Evolutionary conservation across 306 rosid species (phyloP).

Genomic region (Glycyrrhiza uralensis): DNA sequence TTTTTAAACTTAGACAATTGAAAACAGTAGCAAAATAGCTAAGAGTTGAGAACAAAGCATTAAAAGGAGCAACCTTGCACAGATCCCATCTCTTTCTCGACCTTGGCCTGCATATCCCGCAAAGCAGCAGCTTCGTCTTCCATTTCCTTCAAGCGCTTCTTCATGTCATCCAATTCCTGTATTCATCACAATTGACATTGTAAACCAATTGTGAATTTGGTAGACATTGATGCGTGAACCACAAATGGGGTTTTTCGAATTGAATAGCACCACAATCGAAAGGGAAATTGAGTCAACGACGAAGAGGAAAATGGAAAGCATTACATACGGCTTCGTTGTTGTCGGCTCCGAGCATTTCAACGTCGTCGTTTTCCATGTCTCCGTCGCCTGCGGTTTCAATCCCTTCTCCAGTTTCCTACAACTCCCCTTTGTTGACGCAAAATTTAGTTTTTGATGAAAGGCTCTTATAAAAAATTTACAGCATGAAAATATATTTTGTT

Average conservation of each 20-base stretch:
- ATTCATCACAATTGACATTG: background rate
- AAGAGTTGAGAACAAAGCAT: background rate
- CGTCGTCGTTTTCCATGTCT: conserved; percentile 51
- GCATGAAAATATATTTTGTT: no score
- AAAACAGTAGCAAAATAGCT: background rate
- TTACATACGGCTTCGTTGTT: conserved; percentile 40
- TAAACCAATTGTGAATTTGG: background rate
- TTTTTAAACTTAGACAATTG: background rate
- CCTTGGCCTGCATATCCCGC: conserved; percentile 76
- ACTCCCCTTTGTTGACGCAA: background rate
- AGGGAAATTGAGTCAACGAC: background rate
- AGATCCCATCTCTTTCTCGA: conserved; percentile 63
- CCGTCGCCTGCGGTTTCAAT: conserved; percentile 7
- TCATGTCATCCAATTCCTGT: conserved; percentile 67
- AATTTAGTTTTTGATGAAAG: no score
- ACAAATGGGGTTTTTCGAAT: conserved; percentile 28
- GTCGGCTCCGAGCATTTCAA: conserved; percentile 47
- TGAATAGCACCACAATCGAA: background rate
- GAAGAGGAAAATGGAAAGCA: background rate
- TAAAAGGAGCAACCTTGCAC: conserved; percentile 42
- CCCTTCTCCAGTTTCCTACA: background rate
- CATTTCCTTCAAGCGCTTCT: conserved; percentile 66
- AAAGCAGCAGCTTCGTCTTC: conserved; percentile 75
- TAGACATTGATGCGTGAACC: background rate
- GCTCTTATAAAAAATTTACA: no score